phyloP scores from a whole-genome alignment of 768 basidiomycete genomes.

The Pleurotus ostreatus region DNA sequence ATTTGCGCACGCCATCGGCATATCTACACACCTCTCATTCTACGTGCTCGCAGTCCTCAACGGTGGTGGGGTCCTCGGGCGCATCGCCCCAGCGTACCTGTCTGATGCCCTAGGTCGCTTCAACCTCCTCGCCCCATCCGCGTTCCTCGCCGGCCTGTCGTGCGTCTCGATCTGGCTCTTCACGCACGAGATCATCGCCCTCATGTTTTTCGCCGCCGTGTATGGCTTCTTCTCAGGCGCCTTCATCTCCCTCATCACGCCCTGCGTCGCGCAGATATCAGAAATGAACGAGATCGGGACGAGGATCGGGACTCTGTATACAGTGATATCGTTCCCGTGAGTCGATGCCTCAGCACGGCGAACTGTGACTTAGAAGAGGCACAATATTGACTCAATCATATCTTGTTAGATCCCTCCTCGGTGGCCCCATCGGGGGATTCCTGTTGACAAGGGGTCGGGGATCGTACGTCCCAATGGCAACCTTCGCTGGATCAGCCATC shows the following conservation, averaged over 20 bases:
- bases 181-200: slow-evolving; percentile 29
- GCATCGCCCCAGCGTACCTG: slow-evolving; percentile 57
- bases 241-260: slow-evolving; percentile 63
- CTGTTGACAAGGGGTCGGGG: slow-evolving; percentile 44
- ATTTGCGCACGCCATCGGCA: slow-evolving; percentile 43
- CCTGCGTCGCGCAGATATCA: slow-evolving; percentile 66
- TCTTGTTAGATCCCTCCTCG: slow-evolving; percentile 48
- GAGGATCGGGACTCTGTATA: slow-evolving; percentile 63
- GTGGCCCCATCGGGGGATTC: slow-evolving; percentile 61
- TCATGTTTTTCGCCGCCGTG: slow-evolving; percentile 48
- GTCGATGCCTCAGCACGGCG: slow-evolving; percentile 24
- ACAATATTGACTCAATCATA: not conserved
- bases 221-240: slow-evolving; percentile 69
- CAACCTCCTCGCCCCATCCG: slow-evolving; percentile 61
- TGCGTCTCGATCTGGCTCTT: slow-evolving; percentile 58
- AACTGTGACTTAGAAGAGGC: not conserved
- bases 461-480: slow-evolving; percentile 46
- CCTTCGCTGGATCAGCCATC: slow-evolving; percentile 56
- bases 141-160: slow-evolving; percentile 58
- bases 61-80: slow-evolving; percentile 62
- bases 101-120: slow-evolving; percentile 66
- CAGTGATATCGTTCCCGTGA: slow-evolving; percentile 65
- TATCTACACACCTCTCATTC: slow-evolving; percentile 39
- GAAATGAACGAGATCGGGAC: slow-evolving; percentile 54
- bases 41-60: slow-evolving; percentile 65